These are phyloP conservation scores for Oryza meyeriana DNA, from an alignment of 176 grass and related monocot genomes.

Conservation along the genomic window DNA sequence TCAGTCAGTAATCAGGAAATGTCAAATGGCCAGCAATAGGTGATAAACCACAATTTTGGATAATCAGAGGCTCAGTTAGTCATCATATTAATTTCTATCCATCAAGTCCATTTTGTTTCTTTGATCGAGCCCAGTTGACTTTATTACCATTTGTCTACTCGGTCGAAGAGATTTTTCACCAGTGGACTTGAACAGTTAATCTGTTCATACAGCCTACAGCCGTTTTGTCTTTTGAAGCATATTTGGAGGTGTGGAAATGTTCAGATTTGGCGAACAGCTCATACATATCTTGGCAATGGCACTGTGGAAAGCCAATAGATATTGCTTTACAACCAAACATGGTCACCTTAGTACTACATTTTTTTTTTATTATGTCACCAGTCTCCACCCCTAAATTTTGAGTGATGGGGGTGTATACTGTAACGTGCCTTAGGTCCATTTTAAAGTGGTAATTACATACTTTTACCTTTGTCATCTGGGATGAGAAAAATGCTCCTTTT, in stretches of 20 bases:
- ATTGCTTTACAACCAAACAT: conserved; percentile 4
- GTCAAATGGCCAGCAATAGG: conserved; percentile 12
- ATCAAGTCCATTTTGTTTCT: conserved; percentile 30
- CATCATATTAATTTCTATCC: not conserved
- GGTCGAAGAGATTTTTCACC: conserved; percentile 30
- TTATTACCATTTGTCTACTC: not conserved
- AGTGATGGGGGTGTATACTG: conserved; percentile 40
- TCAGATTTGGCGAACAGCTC: not conserved
- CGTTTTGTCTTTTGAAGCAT: not conserved
- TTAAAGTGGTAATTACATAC: not conserved
- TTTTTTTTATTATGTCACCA: not conserved
- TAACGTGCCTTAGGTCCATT: conserved; percentile 31
- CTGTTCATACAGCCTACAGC: conserved; percentile 31
- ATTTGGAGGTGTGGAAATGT: conserved; percentile 22
- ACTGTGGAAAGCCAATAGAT: not conserved
- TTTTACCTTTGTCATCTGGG: not conserved
- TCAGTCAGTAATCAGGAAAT: conserved; percentile 2
- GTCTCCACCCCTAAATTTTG: conserved; percentile 45
- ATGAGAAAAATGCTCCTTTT: not conserved
- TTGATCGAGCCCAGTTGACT: not conserved
- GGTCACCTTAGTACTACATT: not conserved
- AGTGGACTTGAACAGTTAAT: conserved; percentile 18
- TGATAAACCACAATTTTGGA: not conserved
- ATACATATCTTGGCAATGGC: conserved; percentile 19
- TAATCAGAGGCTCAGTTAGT: not conserved